phyloP scores from a whole-genome alignment of 495 filamentous ascomycete species.

The Poronia punctata region DNA sequence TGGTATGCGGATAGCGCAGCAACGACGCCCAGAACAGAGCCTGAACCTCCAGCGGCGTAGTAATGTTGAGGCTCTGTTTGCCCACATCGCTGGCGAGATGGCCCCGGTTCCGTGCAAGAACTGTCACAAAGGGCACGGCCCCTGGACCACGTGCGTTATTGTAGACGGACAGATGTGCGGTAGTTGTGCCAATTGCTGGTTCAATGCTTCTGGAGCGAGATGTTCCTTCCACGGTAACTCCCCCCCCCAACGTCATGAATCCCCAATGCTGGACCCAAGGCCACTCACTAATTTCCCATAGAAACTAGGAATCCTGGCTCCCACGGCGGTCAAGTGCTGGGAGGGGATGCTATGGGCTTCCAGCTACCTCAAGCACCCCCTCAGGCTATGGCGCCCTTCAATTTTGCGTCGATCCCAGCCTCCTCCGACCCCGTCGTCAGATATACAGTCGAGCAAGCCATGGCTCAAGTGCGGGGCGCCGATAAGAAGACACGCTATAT shows the following conservation, averaged over 20 bases:
- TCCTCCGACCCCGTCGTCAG: constrained; percentile 31
- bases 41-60: constrained; percentile 40
- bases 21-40: constrained; percentile 37
- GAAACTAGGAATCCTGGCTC: constrained; percentile 24
- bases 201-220: constrained; percentile 42
- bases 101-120: constrained; percentile 42
- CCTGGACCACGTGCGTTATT: constrained; percentile 40
- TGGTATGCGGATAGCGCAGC: constrained; percentile 36
- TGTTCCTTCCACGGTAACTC: constrained; percentile 48
- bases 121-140: constrained; percentile 46
- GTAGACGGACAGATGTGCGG: constrained; percentile 47
- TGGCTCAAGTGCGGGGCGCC: constrained; percentile 33
- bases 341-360: constrained; percentile 16
- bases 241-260: too few species aligned
- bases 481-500: constrained; percentile 34
- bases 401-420: constrained; percentile 22
- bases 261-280: too few species aligned
- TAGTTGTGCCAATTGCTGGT: constrained; percentile 48
- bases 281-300: constrained; percentile 11
- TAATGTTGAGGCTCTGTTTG: constrained; percentile 45
- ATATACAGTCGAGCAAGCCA: constrained; percentile 31
- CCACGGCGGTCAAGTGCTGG: constrained; percentile 16
- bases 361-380: constrained; percentile 15
- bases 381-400: constrained; percentile 20
- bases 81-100: constrained; percentile 39